A percentile compares a stretch with the other conserved stretches of the same genome.
phyloP scores from a whole-genome alignment of 441 rosid species.

The Brassica balearica region DNA sequence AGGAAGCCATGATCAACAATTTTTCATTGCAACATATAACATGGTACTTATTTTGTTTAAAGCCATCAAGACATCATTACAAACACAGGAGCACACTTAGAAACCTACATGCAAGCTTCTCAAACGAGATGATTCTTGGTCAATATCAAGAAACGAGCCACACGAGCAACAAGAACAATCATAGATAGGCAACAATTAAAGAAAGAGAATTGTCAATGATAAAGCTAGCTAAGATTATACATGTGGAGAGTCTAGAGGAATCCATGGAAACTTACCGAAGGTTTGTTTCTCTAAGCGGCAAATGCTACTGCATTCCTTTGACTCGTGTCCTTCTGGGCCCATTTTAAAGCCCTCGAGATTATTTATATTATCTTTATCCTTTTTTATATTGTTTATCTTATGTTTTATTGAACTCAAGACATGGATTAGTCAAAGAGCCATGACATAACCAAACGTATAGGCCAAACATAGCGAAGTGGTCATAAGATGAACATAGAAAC shows the following conservation, averaged over 20 bases:
- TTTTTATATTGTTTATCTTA: background rate
- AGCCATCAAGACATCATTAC: background rate
- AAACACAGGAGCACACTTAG: background rate
- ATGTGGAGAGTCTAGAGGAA: slow-evolving; percentile 1
- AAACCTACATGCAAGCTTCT: slow-evolving; percentile 7
- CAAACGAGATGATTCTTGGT: background rate
- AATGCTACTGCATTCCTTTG: slow-evolving; percentile 21
- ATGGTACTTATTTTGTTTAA: background rate
- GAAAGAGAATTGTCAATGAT: background rate
- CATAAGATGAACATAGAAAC: background rate
- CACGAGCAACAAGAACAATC: background rate
- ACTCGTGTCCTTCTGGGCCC: slow-evolving; percentile 35
- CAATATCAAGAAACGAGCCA: slow-evolving; percentile 12
- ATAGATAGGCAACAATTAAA: background rate
- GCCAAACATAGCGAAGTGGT: background rate
- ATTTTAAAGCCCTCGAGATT: background rate
- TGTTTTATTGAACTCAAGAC: background rate
- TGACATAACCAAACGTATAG: background rate
- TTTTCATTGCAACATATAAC: background rate
- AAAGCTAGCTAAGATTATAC: background rate
- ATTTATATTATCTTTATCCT: background rate
- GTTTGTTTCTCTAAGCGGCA: slow-evolving; percentile 17
- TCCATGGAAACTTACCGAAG: slow-evolving; percentile 34
- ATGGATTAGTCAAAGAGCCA: background rate
- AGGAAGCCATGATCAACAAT: background rate